Evolutionary conservation across 1,139 yeast species (phyloP).

Genomic region (Lipomyces yarrowii): DNA sequence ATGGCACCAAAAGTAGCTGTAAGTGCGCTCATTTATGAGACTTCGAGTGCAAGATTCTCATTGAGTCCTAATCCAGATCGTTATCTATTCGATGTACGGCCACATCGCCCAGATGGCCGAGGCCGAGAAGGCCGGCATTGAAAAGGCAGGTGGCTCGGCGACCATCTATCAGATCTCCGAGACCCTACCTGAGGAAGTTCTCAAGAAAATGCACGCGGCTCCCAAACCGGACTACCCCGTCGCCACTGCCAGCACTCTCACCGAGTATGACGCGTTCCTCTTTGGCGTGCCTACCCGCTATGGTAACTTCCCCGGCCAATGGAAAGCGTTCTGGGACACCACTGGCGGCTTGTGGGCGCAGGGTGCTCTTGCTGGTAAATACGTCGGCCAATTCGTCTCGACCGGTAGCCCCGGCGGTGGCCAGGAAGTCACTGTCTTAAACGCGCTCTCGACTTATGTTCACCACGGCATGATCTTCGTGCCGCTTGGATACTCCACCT

Average conservation of each 20-base stretch:
- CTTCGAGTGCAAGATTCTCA: neutral
- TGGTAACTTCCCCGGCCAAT: constrained; percentile 65
- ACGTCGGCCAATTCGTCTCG: constrained; percentile 59
- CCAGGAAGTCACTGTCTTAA: constrained; percentile 58
- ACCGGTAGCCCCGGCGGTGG: constrained; percentile 68
- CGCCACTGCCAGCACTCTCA: constrained; percentile 53
- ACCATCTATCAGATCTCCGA: constrained; percentile 63
- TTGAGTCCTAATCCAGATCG: constrained; percentile 40
- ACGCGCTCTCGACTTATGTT: constrained; percentile 54
- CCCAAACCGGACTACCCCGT: constrained; percentile 56
- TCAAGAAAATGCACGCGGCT: constrained; percentile 54
- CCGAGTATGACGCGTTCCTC: constrained; percentile 59
- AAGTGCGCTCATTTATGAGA: constrained; percentile 16
- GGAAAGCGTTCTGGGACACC: constrained; percentile 64
- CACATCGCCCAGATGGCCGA: constrained; percentile 60
- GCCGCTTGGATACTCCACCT: constrained; percentile 55
- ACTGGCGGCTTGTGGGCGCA: constrained; percentile 53
- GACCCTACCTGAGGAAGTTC: constrained; percentile 55
- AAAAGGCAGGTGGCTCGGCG: constrained; percentile 62
- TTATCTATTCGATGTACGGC: constrained; percentile 65
- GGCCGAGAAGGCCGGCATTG: constrained; percentile 58
- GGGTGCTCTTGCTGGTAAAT: constrained; percentile 60
- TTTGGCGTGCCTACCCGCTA: constrained; percentile 68
- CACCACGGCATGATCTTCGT: constrained; percentile 67
- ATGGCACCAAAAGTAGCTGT: constrained; percentile 36